Evolutionary conservation across 2,329 filamentous ascomycete species (phyloP), one percentile per base, ranked within the genome.

Genomic region (Ophiostoma sp.): DNA sequence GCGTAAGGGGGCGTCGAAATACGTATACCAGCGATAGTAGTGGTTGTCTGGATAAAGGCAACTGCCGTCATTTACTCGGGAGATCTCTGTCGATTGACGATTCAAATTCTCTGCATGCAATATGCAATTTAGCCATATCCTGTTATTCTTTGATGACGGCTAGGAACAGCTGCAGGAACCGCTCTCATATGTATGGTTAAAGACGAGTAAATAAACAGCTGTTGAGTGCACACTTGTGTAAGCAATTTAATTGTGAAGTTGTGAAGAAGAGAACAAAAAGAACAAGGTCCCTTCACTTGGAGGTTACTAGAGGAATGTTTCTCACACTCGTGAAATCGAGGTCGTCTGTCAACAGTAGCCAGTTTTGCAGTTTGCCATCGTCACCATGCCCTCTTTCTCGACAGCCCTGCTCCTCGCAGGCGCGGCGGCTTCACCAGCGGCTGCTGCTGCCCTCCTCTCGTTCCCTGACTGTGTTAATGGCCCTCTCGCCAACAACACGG

Each of bases 401-500:
- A 45, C 61, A 42, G 57, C 57, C 19, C 61, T 66, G 39, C 64
- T 69, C 6, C 64, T 69, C 3, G 64, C 39, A 17, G 59, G 59
- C 1, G 15, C 55, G 17, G 59, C 39, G 33, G 61, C 61, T 11
- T 45, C 61, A 2, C 28, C 61, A 11, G 39, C 39, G 6, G 7
- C 39, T 19, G 42, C 39, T 19, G 42, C 25, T 15, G 42, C 59
- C 17, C 12, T 39, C 11, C 25, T 28, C 22, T 31, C 33, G 5
- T 57, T 33, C 45, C 59, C 17, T 31, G 25, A 50, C 25, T 28
- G 17, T 55, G 8, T 2, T 31, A 73, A 11, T 25, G 55, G 22
- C 11, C 69, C 36, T 2, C 73, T 78, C 64, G 76, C 72, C 74
- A 48, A 50, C 15, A 52, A 66, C 28, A 33, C 63, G 11, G 59